Evolutionary conservation across 2,329 filamentous ascomycete species (phyloP), one percentile per base, ranked within the genome.

Genomic region (Exophiala dermatitidis): DNA sequence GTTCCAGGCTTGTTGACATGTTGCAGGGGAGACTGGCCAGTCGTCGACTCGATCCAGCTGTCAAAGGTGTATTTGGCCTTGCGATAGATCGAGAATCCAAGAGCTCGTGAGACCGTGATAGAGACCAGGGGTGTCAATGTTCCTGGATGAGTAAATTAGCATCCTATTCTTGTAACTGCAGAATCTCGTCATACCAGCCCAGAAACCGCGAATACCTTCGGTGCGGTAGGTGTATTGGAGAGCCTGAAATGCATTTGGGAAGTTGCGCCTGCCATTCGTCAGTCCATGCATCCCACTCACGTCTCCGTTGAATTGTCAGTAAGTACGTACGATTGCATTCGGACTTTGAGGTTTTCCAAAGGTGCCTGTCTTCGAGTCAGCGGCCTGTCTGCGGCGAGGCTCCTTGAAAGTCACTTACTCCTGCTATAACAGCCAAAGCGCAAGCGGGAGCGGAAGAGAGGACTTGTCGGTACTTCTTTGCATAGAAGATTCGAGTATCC

Each of bases 291-390:
- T 48, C 5, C 38, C 6, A n/a, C 6, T 9, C 10, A 5, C 6
- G 19, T 30, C 5, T 38, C 41, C 5, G 5, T 28, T n/a, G 4
- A 8, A 9, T 28, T 28, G 3, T 6, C 28, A 28, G 38, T 4
- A 9, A 29, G 29, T 36, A 44, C 71, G 62, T 63, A 74, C 72
- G 72, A 74, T 65, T 75, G 73, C 72, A 75, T 74, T 33, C 73
- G 72, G 46, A 72, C 74, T 60, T 75, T 75, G 54, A 75, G 59
- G 58, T 75, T 75, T 56, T 75, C 73, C 47, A 75, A 58, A 36
- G 73, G 73, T 44, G 73, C 74, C 72, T 74, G 42, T 31, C 26
- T 31, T 29, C 30, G 30, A 40, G 56, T 64, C 48, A 65, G 56
- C 19, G 19, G 9, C 7, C 5, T 3, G 19, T 37, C 32, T 29